Percentiles rank a stretch among this genome's conserved stretches.
These are phyloP conservation scores for Pseudevernia furfuracea DNA, from an alignment of 495 filamentous ascomycete species.

Conservation along the genomic window DNA sequence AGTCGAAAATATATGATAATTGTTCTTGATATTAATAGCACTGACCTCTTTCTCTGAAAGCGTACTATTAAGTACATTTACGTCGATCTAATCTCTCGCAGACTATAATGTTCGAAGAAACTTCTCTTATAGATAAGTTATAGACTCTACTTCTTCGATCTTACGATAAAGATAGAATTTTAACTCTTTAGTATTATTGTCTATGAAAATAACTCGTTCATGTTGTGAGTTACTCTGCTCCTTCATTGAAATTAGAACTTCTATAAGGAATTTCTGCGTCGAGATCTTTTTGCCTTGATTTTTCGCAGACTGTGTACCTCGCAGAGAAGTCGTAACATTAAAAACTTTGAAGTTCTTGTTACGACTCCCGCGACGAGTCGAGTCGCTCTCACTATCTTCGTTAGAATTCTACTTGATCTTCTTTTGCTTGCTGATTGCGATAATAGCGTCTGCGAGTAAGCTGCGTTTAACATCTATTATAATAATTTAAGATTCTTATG, in stretches of 20 bases:
- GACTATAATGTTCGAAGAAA: too few relatives aligned
- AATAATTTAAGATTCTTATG: neutral
- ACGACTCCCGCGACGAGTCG: neutral
- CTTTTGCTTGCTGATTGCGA: neutral
- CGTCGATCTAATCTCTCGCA: neutral
- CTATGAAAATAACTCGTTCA: neutral
- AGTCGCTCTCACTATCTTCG: neutral
- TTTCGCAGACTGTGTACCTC: too few relatives aligned
- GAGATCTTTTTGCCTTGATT: neutral
- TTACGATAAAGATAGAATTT: neutral
- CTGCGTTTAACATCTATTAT: too few relatives aligned
- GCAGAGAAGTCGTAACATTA: too few relatives aligned
- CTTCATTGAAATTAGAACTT: neutral
- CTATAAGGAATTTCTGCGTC: neutral
- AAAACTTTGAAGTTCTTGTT: neutral
- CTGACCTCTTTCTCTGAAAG: neutral
- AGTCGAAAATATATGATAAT: neutral
- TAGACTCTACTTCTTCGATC: neutral
- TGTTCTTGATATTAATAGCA: neutral
- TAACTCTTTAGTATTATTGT: neutral
- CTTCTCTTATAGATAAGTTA: neutral
- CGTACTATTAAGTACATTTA: neutral
- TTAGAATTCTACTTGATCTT: neutral
- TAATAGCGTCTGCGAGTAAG: too few relatives aligned
- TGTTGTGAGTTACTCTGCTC: neutral